A percentile compares a stretch with the other conserved stretches of the same genome.
Evolutionary conservation across 257 asterid species (phyloP).

Genomic region (Plectranthus barbatus): DNA sequence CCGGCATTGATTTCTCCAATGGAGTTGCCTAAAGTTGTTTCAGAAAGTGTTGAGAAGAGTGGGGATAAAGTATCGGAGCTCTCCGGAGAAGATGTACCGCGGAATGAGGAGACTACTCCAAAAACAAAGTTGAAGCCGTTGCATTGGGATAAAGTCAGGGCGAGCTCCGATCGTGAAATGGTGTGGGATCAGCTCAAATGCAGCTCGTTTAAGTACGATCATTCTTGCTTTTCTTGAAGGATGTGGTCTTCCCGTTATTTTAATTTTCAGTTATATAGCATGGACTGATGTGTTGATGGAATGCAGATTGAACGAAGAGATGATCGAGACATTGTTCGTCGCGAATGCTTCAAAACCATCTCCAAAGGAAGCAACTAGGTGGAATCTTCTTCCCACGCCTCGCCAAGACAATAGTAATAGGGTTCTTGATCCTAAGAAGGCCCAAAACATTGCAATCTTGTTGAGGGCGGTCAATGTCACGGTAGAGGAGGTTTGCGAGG

Average conservation of each 20-base stretch:
- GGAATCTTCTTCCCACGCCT: slow-evolving; percentile 59
- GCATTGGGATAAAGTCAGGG: slow-evolving; percentile 99
- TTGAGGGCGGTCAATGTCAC: slow-evolving; percentile 90
- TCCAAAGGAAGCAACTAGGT: slow-evolving; percentile 46
- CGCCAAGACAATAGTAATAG: slow-evolving; percentile 51
- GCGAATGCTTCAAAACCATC: slow-evolving; percentile 51
- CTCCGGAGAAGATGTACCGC: slow-evolving; percentile 16
- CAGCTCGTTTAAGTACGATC: slow-evolving; percentile 80
- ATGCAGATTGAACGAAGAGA: slow-evolving; percentile 91
- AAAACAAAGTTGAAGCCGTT: slow-evolving; percentile 85
- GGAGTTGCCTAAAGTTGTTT: slow-evolving; percentile 35
- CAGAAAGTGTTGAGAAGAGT: slow-evolving; percentile 17
- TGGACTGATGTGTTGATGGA: slow-evolving; percentile 1
- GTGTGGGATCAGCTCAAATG: slow-evolving; percentile 97
- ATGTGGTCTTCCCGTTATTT: not conserved
- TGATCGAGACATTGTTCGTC: slow-evolving; percentile 85
- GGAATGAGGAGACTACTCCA: slow-evolving; percentile 43
- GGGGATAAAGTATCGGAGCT: slow-evolving; percentile 12
- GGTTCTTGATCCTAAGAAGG: slow-evolving; percentile 96
- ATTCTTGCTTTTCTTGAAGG: not conserved
- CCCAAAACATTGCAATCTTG: slow-evolving; percentile 84
- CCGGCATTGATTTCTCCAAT: slow-evolving; percentile 50
- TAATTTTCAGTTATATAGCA: not conserved
- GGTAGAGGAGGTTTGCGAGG: slow-evolving; percentile 89
- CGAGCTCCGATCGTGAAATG: slow-evolving; percentile 91